Percentiles rank a stretch among this genome's conserved stretches.
Conservation (phyloP, 306 rosid genomes). For the Lathyrus sativus region DNA sequence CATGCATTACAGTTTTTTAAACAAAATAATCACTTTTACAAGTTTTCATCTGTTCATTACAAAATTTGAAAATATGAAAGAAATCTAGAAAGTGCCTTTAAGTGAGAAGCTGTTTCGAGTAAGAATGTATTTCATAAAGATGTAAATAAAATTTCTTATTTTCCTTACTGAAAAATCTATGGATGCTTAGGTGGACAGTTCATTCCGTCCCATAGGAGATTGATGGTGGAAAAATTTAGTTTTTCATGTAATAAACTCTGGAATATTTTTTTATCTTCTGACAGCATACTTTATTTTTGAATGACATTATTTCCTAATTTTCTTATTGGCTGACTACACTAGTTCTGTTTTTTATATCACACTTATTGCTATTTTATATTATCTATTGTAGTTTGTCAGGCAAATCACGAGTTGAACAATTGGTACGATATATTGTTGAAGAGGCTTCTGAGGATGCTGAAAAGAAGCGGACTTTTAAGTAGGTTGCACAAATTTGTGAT, state of each 20-base stretch:
- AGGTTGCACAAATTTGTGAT: constrained; percentile 44
- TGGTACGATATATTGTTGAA: constrained; percentile 78
- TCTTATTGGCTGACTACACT: constrained; percentile 15
- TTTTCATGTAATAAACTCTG: constrained; percentile 6
- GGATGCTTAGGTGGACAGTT: neutral
- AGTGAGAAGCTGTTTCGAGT: neutral
- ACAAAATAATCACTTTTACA: too few relatives aligned
- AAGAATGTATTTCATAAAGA: constrained; percentile 7
- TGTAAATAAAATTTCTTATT: neutral
- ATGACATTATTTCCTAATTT: constrained; percentile 18
- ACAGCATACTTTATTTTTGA: neutral
- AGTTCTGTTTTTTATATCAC: constrained; percentile 30
- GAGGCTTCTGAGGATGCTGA: constrained; percentile 94
- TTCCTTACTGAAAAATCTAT: neutral
- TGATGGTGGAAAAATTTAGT: constrained; percentile 19
- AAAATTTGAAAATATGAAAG: too few relatives aligned
- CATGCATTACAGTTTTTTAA: too few relatives aligned
- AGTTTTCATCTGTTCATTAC: too few relatives aligned
- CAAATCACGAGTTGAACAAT: constrained; percentile 80
- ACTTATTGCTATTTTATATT: constrained; percentile 31
- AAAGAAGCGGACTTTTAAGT: constrained; percentile 88
- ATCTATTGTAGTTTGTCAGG: constrained; percentile 73
- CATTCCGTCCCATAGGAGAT: neutral
- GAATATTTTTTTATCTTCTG: constrained; percentile 17
- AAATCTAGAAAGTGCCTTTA: too few relatives aligned